Evolutionary conservation across 768 basidiomycete genomes (phyloP).

Genomic region (Kwoniella newhampshirensis): DNA sequence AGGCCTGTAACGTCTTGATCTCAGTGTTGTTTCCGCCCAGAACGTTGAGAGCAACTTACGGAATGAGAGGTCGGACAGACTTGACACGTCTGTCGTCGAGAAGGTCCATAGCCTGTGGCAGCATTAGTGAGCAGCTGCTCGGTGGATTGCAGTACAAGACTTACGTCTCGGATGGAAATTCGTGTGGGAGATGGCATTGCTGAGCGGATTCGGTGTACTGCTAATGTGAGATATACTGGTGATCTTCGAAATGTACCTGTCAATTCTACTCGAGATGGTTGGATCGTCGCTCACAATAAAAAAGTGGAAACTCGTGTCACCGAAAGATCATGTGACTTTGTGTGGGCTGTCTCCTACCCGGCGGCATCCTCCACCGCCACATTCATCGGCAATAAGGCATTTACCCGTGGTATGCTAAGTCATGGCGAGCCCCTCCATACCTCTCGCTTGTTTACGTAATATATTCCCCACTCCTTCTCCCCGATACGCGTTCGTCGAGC

Average conservation of each 20-base stretch:
- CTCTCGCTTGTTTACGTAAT: constrained; percentile 14
- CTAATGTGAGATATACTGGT: not conserved
- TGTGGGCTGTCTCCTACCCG: too few species aligned
- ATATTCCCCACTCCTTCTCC: too few species aligned
- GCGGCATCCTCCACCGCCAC: constrained; percentile 8
- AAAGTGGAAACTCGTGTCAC: not conserved
- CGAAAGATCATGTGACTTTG: not conserved
- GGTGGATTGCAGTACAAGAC: too few species aligned
- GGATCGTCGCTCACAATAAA: not conserved
- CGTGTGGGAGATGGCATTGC: constrained; percentile 5
- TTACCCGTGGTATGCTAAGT: too few species aligned
- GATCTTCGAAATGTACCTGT: not conserved
- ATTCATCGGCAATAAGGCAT: not conserved
- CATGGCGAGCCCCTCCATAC: too few species aligned
- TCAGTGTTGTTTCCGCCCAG: not conserved
- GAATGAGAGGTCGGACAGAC: constrained; percentile 82
- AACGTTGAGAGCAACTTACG: constrained; percentile 50
- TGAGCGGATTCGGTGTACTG: not conserved
- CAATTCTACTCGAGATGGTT: constrained; percentile 1
- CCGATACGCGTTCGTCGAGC: too few species aligned
- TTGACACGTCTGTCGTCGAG: constrained; percentile 87
- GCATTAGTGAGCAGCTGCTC: too few species aligned
- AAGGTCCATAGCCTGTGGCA: constrained; percentile 56
- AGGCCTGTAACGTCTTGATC: constrained; percentile 55
- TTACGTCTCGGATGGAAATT: constrained; percentile 16